Conservation (phyloP, 306 rosid species). For the Cucurbita pepo region DNA sequence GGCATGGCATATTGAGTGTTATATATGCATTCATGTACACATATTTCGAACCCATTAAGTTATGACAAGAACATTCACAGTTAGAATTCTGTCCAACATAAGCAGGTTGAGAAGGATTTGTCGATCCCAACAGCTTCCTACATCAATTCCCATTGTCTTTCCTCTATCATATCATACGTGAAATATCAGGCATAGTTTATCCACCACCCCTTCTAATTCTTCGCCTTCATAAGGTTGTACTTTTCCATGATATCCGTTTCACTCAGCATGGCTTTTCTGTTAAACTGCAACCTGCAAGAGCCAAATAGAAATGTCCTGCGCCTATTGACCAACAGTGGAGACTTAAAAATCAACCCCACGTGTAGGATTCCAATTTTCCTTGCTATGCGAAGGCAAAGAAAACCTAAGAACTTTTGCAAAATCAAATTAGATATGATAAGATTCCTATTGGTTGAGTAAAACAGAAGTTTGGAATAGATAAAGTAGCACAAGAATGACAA, state of each 20-base stretch:
- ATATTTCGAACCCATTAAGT: neutral
- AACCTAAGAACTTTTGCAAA: neutral
- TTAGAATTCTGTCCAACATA: neutral
- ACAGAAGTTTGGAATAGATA: neutral
- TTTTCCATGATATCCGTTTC: neutral
- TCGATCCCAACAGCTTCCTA: neutral
- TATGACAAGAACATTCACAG: neutral
- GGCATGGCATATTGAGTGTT: no score
- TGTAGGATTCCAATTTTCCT: neutral
- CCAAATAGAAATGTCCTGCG: neutral
- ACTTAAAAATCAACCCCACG: neutral
- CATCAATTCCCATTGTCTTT: neutral
- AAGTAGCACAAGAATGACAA: neutral
- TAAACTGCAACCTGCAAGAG: constrained; percentile 1
- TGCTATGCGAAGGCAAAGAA: neutral
- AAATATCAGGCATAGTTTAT: neutral
- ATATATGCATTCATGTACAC: neutral
- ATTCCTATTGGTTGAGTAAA: neutral
- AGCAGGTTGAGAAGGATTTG: neutral
- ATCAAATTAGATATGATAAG: neutral
- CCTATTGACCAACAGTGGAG: neutral
- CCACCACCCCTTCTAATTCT: neutral
- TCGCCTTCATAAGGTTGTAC: neutral
- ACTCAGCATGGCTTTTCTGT: neutral
- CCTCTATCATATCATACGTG: neutral